Evolutionary conservation across 2,329 filamentous ascomycete genomes (phyloP).

Genomic region (Botrytis paeoniae): DNA sequence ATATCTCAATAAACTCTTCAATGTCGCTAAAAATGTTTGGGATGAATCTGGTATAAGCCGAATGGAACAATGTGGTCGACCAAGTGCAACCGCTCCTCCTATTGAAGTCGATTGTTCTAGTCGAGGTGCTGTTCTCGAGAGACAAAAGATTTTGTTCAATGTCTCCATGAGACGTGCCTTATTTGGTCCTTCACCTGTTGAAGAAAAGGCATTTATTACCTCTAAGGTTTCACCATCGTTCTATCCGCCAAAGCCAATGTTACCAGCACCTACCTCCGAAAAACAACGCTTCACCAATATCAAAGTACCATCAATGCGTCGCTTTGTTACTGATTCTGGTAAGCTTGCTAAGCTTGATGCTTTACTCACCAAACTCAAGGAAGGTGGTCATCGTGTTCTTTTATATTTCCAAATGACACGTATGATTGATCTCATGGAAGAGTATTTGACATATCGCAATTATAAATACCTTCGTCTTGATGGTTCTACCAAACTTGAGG

Average conservation of each 20-base stretch:
- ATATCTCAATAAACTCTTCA: conserved; percentile 71
- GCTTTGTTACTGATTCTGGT: conserved; percentile 95
- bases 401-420: conserved; percentile 99
- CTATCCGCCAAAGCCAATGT: conserved; percentile 61
- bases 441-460: conserved; percentile 97
- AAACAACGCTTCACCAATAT: conserved; percentile 88
- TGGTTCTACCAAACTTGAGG: conserved; percentile 94
- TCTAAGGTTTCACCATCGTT: conserved; percentile 64
- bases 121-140: conserved; percentile 61
- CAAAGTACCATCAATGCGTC: conserved; percentile 89
- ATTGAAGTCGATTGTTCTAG: conserved; percentile 76
- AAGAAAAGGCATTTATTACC: conserved; percentile 74
- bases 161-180: conserved; percentile 68
- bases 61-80: conserved; percentile 77
- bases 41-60: conserved; percentile 68
- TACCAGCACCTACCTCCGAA: conserved; percentile 76
- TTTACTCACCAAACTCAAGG: conserved; percentile 84
- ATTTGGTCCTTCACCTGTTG: conserved; percentile 59
- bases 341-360: conserved; percentile 91
- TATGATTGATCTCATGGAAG: conserved; percentile 99
- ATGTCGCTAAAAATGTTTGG: conserved; percentile 66
- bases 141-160: conserved; percentile 76
- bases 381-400: conserved; percentile 86
- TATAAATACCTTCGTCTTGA: conserved; percentile 98
- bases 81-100: conserved; percentile 79